Conservation (phyloP, 2,329 filamentous ascomycete genomes). For the Corniculantispora saksenae region DNA sequence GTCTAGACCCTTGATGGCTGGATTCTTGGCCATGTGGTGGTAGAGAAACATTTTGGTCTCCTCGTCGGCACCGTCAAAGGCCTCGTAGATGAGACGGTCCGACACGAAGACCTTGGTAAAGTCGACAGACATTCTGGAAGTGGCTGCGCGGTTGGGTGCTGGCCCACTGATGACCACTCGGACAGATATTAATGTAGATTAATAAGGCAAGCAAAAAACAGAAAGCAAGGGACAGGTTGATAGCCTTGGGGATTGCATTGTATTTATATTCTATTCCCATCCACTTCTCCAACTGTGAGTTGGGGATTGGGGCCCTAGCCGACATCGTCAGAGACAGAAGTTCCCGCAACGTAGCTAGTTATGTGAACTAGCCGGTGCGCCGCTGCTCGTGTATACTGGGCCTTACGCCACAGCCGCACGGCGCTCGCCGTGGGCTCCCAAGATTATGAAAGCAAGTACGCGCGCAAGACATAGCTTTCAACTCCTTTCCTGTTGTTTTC, state of each 20-base stretch:
- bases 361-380: too few species aligned
- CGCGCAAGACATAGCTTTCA: too few species aligned
- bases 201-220: too few species aligned
- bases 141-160: not conserved
- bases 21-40: constrained; percentile 10
- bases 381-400: too few species aligned
- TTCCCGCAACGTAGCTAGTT: not conserved
- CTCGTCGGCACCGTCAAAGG: constrained; percentile 16
- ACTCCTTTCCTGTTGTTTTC: too few species aligned
- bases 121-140: not conserved
- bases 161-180: not conserved
- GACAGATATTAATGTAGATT: too few species aligned
- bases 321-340: not conserved
- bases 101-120: constrained; percentile 3
- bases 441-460: too few species aligned
- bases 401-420: too few species aligned
- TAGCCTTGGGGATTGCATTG: not conserved
- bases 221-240: too few species aligned
- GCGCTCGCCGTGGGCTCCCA: too few species aligned
- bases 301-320: too few species aligned
- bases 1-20: constrained; percentile 18
- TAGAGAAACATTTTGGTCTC: constrained; percentile 19
- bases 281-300: not conserved
- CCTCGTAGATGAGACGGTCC: constrained; percentile 18
- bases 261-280: not conserved